Base-by-base conservation (phyloP, 305 asterid species). In the Fraxinus latifolia region DNA sequence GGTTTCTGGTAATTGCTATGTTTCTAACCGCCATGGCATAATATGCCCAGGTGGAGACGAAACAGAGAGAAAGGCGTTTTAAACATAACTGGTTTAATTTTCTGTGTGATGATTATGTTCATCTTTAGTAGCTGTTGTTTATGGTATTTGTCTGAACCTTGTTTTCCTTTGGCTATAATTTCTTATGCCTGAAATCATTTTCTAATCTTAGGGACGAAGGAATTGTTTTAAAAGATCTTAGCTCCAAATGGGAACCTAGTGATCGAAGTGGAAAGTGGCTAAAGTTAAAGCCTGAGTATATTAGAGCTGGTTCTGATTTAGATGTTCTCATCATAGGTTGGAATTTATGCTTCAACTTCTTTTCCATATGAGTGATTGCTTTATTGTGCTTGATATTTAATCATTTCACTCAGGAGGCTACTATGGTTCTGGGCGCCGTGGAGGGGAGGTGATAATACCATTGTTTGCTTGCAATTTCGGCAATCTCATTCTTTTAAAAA, bases 251-350 rank as follows among this genome's bases (percentile, higher is more conserved):
- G 99, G 99, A 95, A 82, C 99, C 99, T 60, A 88, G 98, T 85
- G 99, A 95, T 87, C 92, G 99, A 77, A 95, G 95, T 90, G 97
- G 94, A 86, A 95, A 95, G 92, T 95, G 99, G 99, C 90, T 93
- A 76, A 95, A 95, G 82, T 85, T 94, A 86, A 95, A 95, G 89
- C 99, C 99, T 70, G 99, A 95, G n/a, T 95, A 95, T 87, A 86
- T 95, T 81, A 91, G 92, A 74, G 95, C 99, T 55, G 97, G 97
- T 71, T 85, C 99, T 80, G 99, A 95, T 85, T 89, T 95, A 82
- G 99, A 95, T 87, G 95, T 88, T 87, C 91, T 95, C 83, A 90
- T 95, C 67, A 94, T 95, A 84, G 99, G 99, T 95, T 36, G 67
- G 91, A 47, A 72, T 14, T 81, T 76, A 76, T 74, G 42, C 80